Base-by-base conservation (phyloP, 208 protist species). In the Trypanosoma avium region DNA sequence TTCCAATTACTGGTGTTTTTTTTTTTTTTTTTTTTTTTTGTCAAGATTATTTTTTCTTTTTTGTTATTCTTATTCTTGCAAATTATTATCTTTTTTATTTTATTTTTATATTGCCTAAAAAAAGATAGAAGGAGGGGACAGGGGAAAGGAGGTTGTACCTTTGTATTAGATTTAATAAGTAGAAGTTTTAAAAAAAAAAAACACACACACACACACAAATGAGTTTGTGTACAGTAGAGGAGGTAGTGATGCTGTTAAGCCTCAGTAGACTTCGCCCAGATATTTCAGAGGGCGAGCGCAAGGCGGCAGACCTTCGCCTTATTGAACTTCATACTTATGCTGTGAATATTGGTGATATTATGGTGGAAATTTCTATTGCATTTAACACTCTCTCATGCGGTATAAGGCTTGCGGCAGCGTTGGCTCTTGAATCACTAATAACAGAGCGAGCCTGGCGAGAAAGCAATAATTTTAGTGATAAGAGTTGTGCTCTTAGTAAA, bases 81-180 rank as follows among this genome's bases (percentile, higher is more conserved):
- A 19, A 49, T 2, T 15, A 59, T 15, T 54, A 55, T 60, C 43
- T 55, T 7, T 56, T 46, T 24, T 67, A 81, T 54, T 73, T 79
- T 12, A 73, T 88, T 10, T 70, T 88, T 3, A 82, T 68, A 61
- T 88, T 85, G n/a, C n/a, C n/a, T n/a, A n/a, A n/a, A n/a, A n/a
- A n/a, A n/a, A n/a, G n/a, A n/a, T n/a, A n/a, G n/a, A n/a, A n/a
- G n/a, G n/a, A n/a, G n/a, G n/a, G n/a, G n/a, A n/a, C n/a, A n/a
- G n/a, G n/a, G n/a, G n/a, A n/a, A n/a, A n/a, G n/a, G n/a, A n/a
- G n/a, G n/a, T n/a, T n/a, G n/a, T n/a, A n/a, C n/a, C n/a, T n/a
- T n/a, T n/a, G n/a, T n/a, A n/a, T n/a, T n/a, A n/a, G n/a, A n/a
- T n/a, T n/a, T n/a, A n/a, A n/a, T n/a, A n/a, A n/a, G n/a, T n/a